A percentile compares a stretch with the other conserved stretches of the same genome.
phyloP scores from a whole-genome alignment of 1,284 basidiomycete genomes.

The Malassezia arunalokei region DNA sequence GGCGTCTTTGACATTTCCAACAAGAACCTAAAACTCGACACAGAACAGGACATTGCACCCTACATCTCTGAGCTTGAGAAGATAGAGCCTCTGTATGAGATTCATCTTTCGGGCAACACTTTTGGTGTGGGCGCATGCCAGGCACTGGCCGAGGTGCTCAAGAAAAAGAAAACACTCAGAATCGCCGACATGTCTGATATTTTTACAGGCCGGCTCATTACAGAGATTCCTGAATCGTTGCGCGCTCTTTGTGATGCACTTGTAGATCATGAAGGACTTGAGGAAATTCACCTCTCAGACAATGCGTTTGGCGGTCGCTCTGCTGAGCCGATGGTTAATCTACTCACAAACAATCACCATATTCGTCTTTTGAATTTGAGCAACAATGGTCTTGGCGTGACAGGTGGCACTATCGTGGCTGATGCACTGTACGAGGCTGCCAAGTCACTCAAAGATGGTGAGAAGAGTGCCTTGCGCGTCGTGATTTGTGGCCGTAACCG shows the following conservation, averaged over 20 bases:
- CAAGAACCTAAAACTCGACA: slow-evolving; percentile 64
- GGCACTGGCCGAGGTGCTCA: slow-evolving; percentile 69
- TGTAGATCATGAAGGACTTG: slow-evolving; percentile 63
- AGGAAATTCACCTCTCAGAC: slow-evolving; percentile 82
- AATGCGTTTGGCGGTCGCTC: slow-evolving; percentile 95
- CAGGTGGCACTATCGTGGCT: slow-evolving; percentile 74
- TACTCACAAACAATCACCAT: slow-evolving; percentile 51
- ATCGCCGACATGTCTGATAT: slow-evolving; percentile 92
- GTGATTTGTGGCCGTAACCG: slow-evolving; percentile 90
- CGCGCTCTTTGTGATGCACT: slow-evolving; percentile 78
- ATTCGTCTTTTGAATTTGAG: slow-evolving; percentile 79
- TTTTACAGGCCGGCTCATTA: slow-evolving; percentile 90
- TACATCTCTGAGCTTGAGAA: slow-evolving; percentile 53
- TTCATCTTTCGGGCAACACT: slow-evolving; percentile 91
- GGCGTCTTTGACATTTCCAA: slow-evolving; percentile 29
- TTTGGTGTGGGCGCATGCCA: slow-evolving; percentile 80
- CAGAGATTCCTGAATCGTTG: slow-evolving; percentile 83
- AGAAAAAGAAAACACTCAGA: slow-evolving; percentile 61
- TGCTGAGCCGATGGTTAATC: slow-evolving; percentile 83
- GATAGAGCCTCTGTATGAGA: slow-evolving; percentile 60
- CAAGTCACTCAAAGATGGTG: slow-evolving; percentile 56
- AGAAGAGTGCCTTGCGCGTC: slow-evolving; percentile 60
- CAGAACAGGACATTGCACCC: slow-evolving; percentile 65
- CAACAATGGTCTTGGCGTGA: slow-evolving; percentile 94
- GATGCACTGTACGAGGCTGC: slow-evolving; percentile 71